phyloP scores from a whole-genome alignment of 192 early-diverging fungal species.

The Funneliformis geosporum region DNA sequence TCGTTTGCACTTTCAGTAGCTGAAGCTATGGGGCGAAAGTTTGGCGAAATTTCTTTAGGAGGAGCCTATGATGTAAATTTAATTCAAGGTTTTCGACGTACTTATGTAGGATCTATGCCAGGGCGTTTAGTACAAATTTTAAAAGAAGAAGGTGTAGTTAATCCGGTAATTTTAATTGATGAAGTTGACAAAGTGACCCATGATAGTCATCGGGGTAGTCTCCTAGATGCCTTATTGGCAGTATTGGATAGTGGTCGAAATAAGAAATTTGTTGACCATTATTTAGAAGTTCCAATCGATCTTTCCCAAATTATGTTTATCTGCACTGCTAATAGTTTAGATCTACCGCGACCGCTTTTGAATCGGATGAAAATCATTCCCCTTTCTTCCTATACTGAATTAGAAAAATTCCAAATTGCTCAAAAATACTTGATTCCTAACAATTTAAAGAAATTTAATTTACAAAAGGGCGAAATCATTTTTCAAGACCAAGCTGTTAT shows the following conservation, averaged over 20 bases:
- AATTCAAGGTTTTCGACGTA: conserved; percentile 8
- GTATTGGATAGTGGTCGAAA: conserved; percentile 10
- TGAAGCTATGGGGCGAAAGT: conserved; percentile 18
- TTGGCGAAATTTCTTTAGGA: conserved; percentile 10
- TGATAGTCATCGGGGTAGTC: conserved; percentile 12
- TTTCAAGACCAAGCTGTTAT: conserved; percentile 22
- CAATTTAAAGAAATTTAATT: conserved; percentile 28
- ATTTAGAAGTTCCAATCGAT: conserved; percentile 18
- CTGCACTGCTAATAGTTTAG: conserved; percentile 23
- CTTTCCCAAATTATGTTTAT: conserved; percentile 25
- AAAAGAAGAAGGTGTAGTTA: conserved; percentile 13
- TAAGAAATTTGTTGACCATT: conserved; percentile 19
- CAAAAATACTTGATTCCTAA: conserved; percentile 12
- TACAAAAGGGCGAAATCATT: conserved; percentile 12
- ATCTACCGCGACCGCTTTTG: conserved; percentile 4
- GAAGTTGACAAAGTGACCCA: conserved; percentile 10
- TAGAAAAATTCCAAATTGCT: conserved; percentile 25
- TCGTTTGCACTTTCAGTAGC: conserved; percentile 6
- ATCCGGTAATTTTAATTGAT: conserved; percentile 24
- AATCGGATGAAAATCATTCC: conserved; percentile 18
- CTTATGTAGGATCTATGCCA: conserved; percentile 15
- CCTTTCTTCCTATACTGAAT: conserved; percentile 27
- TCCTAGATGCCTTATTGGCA: not conserved
- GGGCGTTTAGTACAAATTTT: conserved; percentile 1
- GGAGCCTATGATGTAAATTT: not conserved